phyloP scores from a whole-genome alignment of 495 filamentous ascomycete genomes.

The Xylaria acuta region DNA sequence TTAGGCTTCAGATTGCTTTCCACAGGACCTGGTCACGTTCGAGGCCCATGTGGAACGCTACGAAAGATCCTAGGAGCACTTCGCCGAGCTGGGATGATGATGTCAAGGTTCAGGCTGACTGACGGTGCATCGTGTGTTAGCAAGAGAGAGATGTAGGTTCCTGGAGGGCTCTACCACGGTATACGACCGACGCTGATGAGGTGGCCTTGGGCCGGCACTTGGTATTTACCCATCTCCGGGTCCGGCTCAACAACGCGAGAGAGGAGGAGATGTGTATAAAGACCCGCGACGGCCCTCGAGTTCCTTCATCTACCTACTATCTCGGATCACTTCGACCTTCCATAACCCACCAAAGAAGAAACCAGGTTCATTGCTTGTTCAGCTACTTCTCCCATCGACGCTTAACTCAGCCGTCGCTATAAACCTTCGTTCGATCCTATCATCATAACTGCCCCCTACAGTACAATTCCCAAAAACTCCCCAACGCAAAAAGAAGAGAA shows the following conservation, averaged over 20 bases:
- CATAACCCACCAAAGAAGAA: background rate
- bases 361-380: background rate
- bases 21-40: slow-evolving; percentile 19
- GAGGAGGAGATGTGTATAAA: slow-evolving; percentile 3
- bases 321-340: background rate
- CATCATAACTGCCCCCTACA: background rate
- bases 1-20: slow-evolving; percentile 13
- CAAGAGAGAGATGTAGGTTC: background rate
- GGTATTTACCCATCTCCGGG: slow-evolving; percentile 10
- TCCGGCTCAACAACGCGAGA: background rate
- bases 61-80: background rate
- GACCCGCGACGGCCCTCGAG: background rate
- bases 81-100: background rate
- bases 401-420: background rate
- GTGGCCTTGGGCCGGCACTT: background rate
- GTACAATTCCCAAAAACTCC: background rate
- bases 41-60: slow-evolving; percentile 12
- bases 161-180: background rate
- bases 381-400: background rate
- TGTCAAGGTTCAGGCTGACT: background rate
- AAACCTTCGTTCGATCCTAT: background rate
- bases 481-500: background rate
- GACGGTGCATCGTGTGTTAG: background rate
- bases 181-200: background rate
- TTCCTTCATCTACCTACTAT: background rate